Base-by-base conservation (phyloP, 1,139 yeast genomes). In the Hemisphaericaspora xylofermentans region DNA sequence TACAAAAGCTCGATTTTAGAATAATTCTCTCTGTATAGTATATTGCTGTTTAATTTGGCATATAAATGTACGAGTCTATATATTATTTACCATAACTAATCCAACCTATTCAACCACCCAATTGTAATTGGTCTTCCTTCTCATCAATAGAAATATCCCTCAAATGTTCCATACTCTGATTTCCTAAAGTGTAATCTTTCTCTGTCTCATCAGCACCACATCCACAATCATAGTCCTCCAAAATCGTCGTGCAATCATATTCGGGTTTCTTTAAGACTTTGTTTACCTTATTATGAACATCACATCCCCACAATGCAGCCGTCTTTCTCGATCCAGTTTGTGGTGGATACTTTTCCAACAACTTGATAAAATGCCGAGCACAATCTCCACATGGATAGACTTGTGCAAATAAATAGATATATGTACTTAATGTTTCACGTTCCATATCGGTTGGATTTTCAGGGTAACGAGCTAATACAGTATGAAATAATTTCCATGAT, bases 271-370 rank as follows among this genome's bases (percentile, higher is more conserved):
- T 70, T 40, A 93, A 73, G 39, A 85, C 68, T 45, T 78, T 80
- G 60, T 93, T 93, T 27, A 91, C 97, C 52, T 69, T 66, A 50
- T 94, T 93, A 64, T 93, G 99, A n/a, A 93, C 74, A 55, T 83
- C 83, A 61, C 98, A 93, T 1, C 98, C 98, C 98, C 98, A 93
- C 49, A 87, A 68, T 0, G 96, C 89, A 0, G 98, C 98, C 2
- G 81, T 78, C 48, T 83, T 82, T 43, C 96, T 74, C 16, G 84
- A 76, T 7, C 80, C 72, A 2, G 86, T 76, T 57, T 94, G 98
- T 2, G 96, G 97, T 1, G 98, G 98, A 54, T 71, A 80, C 52
- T 84, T 73, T 40, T 68, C 57, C 44, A 93, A 66, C 51, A 91
- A 68, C 52, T 75, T 64, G 48, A 79, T 85, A 61, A 93, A 93